Conservation (phyloP, 441 rosid genomes). For the Bruguiera hainesii region DNA sequence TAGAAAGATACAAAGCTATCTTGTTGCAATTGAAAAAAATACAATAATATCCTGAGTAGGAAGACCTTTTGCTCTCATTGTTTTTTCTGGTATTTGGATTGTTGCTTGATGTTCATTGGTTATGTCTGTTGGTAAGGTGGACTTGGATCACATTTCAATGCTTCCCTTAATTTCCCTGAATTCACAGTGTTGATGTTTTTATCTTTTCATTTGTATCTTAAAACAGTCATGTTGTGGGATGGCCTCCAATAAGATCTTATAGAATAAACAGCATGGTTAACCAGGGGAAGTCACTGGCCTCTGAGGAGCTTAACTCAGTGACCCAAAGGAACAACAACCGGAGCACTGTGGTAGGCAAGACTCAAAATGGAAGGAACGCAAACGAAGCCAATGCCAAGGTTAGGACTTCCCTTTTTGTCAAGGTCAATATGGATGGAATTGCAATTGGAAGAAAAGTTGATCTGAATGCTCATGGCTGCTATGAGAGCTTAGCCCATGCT, state of each 20-base stretch:
- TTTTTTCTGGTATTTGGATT: constrained; percentile 17
- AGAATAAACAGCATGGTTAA: constrained; percentile 78
- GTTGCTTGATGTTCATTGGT: not conserved
- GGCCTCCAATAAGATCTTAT: constrained; percentile 91
- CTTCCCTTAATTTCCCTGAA: not conserved
- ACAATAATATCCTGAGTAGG: no score
- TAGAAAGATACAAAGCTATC: no score
- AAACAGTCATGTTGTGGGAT: constrained; percentile 83
- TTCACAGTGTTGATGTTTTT: constrained; percentile 3
- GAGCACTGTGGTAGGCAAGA: constrained; percentile 25
- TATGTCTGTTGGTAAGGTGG: no score
- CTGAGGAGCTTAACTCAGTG: constrained; percentile 43
- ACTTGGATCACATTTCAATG: not conserved
- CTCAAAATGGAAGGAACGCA: constrained; percentile 19
- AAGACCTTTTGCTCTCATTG: constrained; percentile 33
- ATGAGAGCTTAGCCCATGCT: constrained; percentile 59
- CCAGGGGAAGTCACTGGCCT: constrained; percentile 51
- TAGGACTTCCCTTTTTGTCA: constrained; percentile 62
- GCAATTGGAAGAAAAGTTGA: constrained; percentile 89
- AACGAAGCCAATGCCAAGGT: constrained; percentile 29
- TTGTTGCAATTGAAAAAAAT: no score
- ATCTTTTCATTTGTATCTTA: constrained; percentile 16
- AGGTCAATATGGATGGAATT: constrained; percentile 91
- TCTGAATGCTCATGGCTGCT: constrained; percentile 63
- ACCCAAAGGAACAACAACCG: constrained; percentile 37